A percentile compares a stretch with the other conserved stretches of the same genome.
These are phyloP conservation scores for Citrullus amarus DNA, from an alignment of 306 rosid species.

Conservation along the genomic window DNA sequence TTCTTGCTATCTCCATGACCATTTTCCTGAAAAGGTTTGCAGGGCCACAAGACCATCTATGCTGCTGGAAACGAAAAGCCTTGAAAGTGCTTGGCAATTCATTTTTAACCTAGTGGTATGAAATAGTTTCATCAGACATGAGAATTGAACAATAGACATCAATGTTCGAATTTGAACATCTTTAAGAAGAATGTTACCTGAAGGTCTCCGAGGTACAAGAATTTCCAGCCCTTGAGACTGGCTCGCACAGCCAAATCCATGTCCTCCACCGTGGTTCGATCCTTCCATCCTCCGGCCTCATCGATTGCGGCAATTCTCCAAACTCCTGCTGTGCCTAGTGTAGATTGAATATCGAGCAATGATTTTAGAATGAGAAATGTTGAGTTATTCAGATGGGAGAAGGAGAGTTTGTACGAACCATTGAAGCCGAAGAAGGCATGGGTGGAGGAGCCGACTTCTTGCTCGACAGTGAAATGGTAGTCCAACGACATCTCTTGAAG, in stretches of 20 bases:
- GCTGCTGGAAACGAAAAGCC: constrained; percentile 84
- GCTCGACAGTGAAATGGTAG: constrained; percentile 89
- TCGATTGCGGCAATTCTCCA: constrained; percentile 80
- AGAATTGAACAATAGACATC: background rate
- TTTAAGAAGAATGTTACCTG: constrained; percentile 24
- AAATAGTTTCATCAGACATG: background rate
- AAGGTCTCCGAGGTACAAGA: constrained; percentile 49
- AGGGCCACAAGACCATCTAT: constrained; percentile 93
- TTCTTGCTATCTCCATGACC: constrained; percentile 48
- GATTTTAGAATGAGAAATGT: background rate
- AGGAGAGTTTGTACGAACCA: constrained; percentile 22
- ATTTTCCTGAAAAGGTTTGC: constrained; percentile 85
- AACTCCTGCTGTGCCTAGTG: constrained; percentile 79
- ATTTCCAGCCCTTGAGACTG: constrained; percentile 91
- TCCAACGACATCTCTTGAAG: constrained; percentile 96
- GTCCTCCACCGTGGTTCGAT: constrained; percentile 86
- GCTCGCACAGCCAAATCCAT: constrained; percentile 92
- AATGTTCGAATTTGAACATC: background rate
- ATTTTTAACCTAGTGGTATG: constrained; percentile 49
- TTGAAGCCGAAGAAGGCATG: constrained; percentile 78
- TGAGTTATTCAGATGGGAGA: background rate
- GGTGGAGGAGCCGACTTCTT: constrained; percentile 84
- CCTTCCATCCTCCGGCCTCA: constrained; percentile 95
- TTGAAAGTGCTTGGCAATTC: constrained; percentile 92
- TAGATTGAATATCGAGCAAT: background rate